phyloP scores from a whole-genome alignment of 148 eudicot genomes.

The Camellia lanceoleosa region DNA sequence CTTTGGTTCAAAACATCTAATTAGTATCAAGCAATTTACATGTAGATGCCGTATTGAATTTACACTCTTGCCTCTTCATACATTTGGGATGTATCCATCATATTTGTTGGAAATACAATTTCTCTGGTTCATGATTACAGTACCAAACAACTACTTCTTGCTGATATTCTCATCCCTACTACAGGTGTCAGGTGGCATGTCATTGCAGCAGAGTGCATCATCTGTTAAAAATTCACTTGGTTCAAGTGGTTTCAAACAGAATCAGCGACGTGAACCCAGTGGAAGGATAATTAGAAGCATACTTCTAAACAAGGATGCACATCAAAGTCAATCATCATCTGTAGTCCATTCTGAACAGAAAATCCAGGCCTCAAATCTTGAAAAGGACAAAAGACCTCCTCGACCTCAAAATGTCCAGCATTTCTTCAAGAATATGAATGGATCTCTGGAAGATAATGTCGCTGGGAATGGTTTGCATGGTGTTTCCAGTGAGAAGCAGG shows the following conservation, averaged over 20 bases:
- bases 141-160: slow-evolving; percentile 4
- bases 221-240: slow-evolving; percentile 36
- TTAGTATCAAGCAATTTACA: neutral
- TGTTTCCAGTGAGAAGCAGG: slow-evolving; percentile 56
- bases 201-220: slow-evolving; percentile 37
- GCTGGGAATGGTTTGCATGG: slow-evolving; percentile 39
- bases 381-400: slow-evolving; percentile 80
- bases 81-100: neutral
- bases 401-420: slow-evolving; percentile 48
- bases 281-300: slow-evolving; percentile 84
- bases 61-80: neutral
- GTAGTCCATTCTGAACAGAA: slow-evolving; percentile 46
- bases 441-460: slow-evolving; percentile 49
- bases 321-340: slow-evolving; percentile 45
- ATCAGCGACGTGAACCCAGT: slow-evolving; percentile 71
- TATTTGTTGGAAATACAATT: neutral
- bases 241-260: slow-evolving; percentile 46
- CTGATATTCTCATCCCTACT: neutral
- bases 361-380: slow-evolving; percentile 44
- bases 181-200: slow-evolving; percentile 43
- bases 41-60: too few relatives aligned
- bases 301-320: slow-evolving; percentile 63
- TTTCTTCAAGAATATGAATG: slow-evolving; percentile 36
- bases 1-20: neutral
- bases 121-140: neutral